Conservation (phyloP, 73 alveolate species). For the Blepharisma japonicum region DNA sequence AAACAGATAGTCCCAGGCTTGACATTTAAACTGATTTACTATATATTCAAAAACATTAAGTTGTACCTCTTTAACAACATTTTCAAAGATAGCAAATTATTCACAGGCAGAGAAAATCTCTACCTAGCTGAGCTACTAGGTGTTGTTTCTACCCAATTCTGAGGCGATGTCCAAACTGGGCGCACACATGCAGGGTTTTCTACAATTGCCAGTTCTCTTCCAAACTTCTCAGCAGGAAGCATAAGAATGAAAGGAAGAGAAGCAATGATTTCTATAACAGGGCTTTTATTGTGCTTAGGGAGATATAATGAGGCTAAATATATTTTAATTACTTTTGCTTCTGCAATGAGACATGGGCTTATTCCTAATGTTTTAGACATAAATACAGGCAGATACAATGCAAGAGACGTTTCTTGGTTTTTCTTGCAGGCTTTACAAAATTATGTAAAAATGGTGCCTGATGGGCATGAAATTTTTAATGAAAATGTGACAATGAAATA, state of each 20-base stretch:
- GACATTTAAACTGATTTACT: no score
- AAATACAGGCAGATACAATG: slow-evolving; percentile 85
- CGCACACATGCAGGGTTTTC: slow-evolving; percentile 35
- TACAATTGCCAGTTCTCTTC: slow-evolving; percentile 90
- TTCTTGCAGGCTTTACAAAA: slow-evolving; percentile 62
- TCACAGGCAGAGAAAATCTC: not conserved
- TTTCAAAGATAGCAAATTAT: no score
- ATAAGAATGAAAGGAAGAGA: slow-evolving; percentile 98
- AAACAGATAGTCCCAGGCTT: no score
- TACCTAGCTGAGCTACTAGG: not conserved
- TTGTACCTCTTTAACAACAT: no score
- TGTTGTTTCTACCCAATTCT: not conserved
- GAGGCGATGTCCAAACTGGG: slow-evolving; percentile 33
- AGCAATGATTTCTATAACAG: slow-evolving; percentile 91
- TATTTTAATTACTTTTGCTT: slow-evolving; percentile 76
- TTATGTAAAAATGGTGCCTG: not conserved
- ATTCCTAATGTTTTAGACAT: slow-evolving; percentile 91
- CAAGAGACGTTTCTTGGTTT: slow-evolving; percentile 98
- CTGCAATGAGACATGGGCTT: slow-evolving; percentile 90
- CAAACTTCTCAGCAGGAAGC: slow-evolving; percentile 92
- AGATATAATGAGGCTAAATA: slow-evolving; percentile 80
- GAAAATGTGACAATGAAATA: no score
- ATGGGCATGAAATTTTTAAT: no score
- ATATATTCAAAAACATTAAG: no score
- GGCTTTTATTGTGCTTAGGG: slow-evolving; percentile 77